Conservation (phyloP, 1,139 yeast species). For the Hansenula anomala region DNA sequence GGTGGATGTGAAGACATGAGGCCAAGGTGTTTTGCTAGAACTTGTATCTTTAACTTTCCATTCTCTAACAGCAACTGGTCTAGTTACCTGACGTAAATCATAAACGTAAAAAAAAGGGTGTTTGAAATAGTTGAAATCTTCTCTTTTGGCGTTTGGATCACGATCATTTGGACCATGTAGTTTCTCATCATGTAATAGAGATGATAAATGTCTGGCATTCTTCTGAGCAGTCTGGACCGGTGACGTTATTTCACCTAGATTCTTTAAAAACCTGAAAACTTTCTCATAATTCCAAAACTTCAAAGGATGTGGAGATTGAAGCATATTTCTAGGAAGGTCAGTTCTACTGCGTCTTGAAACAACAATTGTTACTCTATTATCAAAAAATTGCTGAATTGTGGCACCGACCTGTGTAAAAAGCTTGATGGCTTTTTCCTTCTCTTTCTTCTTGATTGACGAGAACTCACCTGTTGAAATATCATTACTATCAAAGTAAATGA, state of each 20-base stretch:
- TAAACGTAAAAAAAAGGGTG: slow-evolving; percentile 74
- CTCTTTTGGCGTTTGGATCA: slow-evolving; percentile 80
- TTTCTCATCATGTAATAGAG: slow-evolving; percentile 77
- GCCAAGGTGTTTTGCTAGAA: slow-evolving; percentile 22
- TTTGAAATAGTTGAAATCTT: slow-evolving; percentile 78
- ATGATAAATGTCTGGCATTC: slow-evolving; percentile 38
- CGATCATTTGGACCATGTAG: slow-evolving; percentile 84
- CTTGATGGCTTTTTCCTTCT: slow-evolving; percentile 49
- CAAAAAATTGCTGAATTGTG: slow-evolving; percentile 68
- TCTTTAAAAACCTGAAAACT: slow-evolving; percentile 71
- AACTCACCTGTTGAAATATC: slow-evolving; percentile 42
- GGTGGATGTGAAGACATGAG: slow-evolving; percentile 31
- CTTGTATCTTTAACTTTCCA: slow-evolving; percentile 46
- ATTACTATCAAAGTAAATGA: slow-evolving; percentile 74
- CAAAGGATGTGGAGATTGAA: slow-evolving; percentile 57
- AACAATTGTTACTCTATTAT: slow-evolving; percentile 74
- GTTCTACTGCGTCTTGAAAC: slow-evolving; percentile 55
- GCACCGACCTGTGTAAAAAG: slow-evolving; percentile 59
- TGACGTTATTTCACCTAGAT: slow-evolving; percentile 50
- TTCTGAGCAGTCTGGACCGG: slow-evolving; percentile 14
- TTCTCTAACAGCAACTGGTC: slow-evolving; percentile 82
- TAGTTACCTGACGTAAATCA: slow-evolving; percentile 71
- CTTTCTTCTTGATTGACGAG: slow-evolving; percentile 32
- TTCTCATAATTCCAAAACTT: slow-evolving; percentile 90
- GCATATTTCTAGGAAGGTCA: slow-evolving; percentile 34